Base-by-base conservation (phyloP, 306 rosid genomes). In the Quillaja saponaria region DNA sequence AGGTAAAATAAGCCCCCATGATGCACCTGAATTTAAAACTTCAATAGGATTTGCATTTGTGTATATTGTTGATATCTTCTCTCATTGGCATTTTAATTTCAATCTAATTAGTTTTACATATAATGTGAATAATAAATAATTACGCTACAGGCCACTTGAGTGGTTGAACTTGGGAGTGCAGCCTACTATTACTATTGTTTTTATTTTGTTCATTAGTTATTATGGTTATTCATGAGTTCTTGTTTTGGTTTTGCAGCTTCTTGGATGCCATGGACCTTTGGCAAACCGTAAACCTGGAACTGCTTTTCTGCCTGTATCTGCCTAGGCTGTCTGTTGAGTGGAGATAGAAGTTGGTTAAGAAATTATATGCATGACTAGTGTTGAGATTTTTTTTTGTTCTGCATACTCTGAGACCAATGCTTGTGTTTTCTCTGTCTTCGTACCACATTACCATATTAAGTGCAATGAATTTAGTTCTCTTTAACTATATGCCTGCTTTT, bases 241-340 rank as follows among this genome's bases (percentile, higher is more conserved):
- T 45, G 14, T 3, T 67, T 42, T 10, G 62, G 10, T 65, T 66
- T 19, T 75, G 67, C 88, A 87, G 95, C 91, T 87, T 67, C 88
- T 84, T 58, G 91, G 95, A 49, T 82, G 91, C 45, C 91, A 87
- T 76, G 95, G 95, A 65, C 73, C 83, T 19, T 63, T 87, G 73
- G 80, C 88, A 0, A 50, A 65, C 10, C 88, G 88, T 50, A 46
- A 59, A 40, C 86, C 95, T 3, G 91, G 91, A 66, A 63, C 61
- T 55, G 91, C 95, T 19, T 81, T 78, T 68, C 72, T 54, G 13
- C 4, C 56, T 38, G 62, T 77, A 1, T 6, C 55, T 49, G 78
- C 74, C 20, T 81, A 87, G 76, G 34, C 49, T 14, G 21, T 61
- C 47, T 55, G 31, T 66, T 47, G 12, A 31, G 38, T 52, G 34